phyloP scores from a whole-genome alignment of 2,329 filamentous ascomycete species.

The Sclerotiophoma versabilis region DNA sequence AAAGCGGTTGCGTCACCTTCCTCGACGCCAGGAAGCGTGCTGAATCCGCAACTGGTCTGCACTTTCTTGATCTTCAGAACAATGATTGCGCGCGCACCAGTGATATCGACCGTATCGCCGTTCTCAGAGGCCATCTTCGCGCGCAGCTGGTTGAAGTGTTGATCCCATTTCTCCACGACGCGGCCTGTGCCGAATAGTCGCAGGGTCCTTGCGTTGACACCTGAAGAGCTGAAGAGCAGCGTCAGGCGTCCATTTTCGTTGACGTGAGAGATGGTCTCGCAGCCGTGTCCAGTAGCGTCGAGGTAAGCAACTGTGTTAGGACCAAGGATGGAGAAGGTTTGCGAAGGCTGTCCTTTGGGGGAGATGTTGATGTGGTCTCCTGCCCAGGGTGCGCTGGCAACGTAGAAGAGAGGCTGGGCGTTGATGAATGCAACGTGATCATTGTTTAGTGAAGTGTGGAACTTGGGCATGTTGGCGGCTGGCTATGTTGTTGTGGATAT shows the following conservation, averaged over 20 bases:
- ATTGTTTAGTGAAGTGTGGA: constrained; percentile 62
- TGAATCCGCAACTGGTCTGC: constrained; percentile 72
- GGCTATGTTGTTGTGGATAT: not conserved
- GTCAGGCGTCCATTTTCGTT: constrained; percentile 80
- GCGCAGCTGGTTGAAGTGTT: constrained; percentile 46
- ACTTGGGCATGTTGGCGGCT: constrained; percentile 62
- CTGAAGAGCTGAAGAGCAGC: constrained; percentile 76
- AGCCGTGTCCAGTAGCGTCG: constrained; percentile 76
- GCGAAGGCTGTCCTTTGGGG: constrained; percentile 71
- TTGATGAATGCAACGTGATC: constrained; percentile 70
- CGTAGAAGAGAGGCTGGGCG: constrained; percentile 76
- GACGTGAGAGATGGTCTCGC: constrained; percentile 77
- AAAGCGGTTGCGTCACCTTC: constrained; percentile 28
- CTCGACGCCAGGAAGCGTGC: constrained; percentile 58
- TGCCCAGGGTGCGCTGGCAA: constrained; percentile 73
- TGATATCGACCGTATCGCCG: constrained; percentile 33
- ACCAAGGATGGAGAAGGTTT: constrained; percentile 68
- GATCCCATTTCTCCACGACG: constrained; percentile 67
- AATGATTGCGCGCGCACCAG: constrained; percentile 62
- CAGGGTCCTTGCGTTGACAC: constrained; percentile 65
- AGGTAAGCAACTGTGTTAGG: constrained; percentile 71
- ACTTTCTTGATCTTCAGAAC: constrained; percentile 67
- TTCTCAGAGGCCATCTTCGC: constrained; percentile 52
- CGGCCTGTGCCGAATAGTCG: constrained; percentile 67
- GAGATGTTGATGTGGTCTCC: constrained; percentile 77